A percentile compares a stretch with the other conserved stretches of the same genome.
Evolutionary conservation across 306 rosid species (phyloP).

Genomic region (Corylus americana): DNA sequence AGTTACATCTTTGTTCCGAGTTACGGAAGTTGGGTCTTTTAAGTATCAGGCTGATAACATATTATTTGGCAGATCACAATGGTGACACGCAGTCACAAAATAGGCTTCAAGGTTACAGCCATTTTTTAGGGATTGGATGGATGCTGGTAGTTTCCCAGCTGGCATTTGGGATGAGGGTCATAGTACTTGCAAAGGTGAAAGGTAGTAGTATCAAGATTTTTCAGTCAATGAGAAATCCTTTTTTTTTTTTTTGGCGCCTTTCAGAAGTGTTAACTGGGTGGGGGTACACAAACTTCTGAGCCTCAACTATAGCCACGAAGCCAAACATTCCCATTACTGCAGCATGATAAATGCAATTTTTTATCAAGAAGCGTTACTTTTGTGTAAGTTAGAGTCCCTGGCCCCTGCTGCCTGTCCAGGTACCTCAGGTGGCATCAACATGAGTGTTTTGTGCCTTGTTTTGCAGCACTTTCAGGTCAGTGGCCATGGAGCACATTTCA

Average conservation of each 20-base stretch:
- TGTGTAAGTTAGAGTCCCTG: not conserved
- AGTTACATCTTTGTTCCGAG: not conserved
- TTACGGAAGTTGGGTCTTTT: not conserved
- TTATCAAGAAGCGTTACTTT: not conserved
- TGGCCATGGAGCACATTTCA: not conserved
- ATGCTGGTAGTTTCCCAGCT: not conserved
- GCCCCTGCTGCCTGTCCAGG: not conserved
- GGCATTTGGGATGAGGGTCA: not conserved
- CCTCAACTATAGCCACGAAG: not conserved
- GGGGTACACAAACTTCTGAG: not conserved
- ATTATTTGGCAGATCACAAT: not conserved
- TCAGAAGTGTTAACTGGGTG: not conserved
- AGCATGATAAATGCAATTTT: not conserved
- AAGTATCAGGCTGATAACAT: not conserved
- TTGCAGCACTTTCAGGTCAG: conserved; percentile 1
- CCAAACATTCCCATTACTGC: not conserved
- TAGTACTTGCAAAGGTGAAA: not conserved
- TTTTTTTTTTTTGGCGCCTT: not conserved
- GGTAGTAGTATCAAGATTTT: not conserved
- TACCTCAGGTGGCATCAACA: not conserved
- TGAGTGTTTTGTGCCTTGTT: not conserved
- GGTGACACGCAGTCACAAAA: not conserved
- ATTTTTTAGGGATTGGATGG: conserved; percentile 1
- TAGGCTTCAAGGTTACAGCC: conserved; percentile 3
- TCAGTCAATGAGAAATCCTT: not conserved